Conservation (phyloP, 2,329 filamentous ascomycete species). For the Pseudodiploospora longispora region DNA sequence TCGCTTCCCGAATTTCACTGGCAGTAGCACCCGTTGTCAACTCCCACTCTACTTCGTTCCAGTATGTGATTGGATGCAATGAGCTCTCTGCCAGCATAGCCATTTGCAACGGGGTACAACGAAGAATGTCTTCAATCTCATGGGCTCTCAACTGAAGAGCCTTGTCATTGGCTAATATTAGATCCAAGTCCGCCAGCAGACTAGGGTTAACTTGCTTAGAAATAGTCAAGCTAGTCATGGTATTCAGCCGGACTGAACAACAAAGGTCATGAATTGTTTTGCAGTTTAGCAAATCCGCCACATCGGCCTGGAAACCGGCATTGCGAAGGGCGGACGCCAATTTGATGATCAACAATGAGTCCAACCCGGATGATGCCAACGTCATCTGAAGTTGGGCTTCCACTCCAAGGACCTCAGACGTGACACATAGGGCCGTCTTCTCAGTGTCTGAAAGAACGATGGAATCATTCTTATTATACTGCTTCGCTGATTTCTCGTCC, state of each 20-base stretch:
- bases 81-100: constrained; percentile 75
- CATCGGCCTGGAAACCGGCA: constrained; percentile 45
- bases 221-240: not conserved
- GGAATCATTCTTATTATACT: not conserved
- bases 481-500: constrained; percentile 9
- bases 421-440: constrained; percentile 27
- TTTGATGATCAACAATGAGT: constrained; percentile 46
- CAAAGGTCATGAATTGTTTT: constrained; percentile 31
- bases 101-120: constrained; percentile 66
- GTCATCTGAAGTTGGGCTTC: constrained; percentile 28
- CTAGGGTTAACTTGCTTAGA: constrained; percentile 7
- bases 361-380: constrained; percentile 50
- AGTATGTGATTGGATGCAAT: constrained; percentile 54
- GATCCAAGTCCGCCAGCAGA: constrained; percentile 11
- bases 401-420: constrained; percentile 33
- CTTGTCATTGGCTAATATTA: constrained; percentile 12
- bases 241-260: constrained; percentile 3
- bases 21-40: constrained; percentile 30
- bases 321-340: constrained; percentile 56
- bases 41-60: constrained; percentile 68
- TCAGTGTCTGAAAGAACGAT: constrained; percentile 15
- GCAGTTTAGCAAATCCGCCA: constrained; percentile 53
- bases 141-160: constrained; percentile 11
- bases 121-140: constrained; percentile 36
- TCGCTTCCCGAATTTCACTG: constrained; percentile 36